Evolutionary conservation across 306 rosid species (phyloP).

Genomic region (Medicago arabica): DNA sequence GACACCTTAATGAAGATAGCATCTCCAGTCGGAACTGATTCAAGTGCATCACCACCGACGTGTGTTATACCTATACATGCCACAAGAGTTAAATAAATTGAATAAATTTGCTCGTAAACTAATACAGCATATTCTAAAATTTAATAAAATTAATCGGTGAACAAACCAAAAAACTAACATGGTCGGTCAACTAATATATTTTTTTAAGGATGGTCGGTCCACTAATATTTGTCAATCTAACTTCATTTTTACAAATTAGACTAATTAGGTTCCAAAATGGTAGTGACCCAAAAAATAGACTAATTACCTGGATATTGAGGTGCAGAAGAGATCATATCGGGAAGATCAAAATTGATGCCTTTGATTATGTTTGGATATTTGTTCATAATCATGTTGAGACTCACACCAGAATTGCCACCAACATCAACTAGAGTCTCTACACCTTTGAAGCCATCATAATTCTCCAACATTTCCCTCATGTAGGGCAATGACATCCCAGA

Average conservation of each 20-base stretch:
- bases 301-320: constrained; percentile 51
- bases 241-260: too few relatives aligned
- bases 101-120: too few relatives aligned
- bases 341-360: constrained; percentile 76
- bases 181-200: too few relatives aligned
- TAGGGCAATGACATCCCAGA: constrained; percentile 68
- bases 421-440: constrained; percentile 71
- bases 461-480: constrained; percentile 62
- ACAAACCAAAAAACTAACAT: too few relatives aligned
- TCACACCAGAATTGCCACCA: constrained; percentile 78
- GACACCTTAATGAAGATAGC: constrained; percentile 72
- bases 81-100: background rate
- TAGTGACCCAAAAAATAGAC: too few relatives aligned
- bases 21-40: constrained; percentile 60
- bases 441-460: constrained; percentile 67
- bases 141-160: too few relatives aligned
- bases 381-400: constrained; percentile 63
- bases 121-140: too few relatives aligned
- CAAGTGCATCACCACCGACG: constrained; percentile 72
- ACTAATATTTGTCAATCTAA: too few relatives aligned
- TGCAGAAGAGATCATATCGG: constrained; percentile 73
- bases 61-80: constrained; percentile 59
- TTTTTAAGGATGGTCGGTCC: too few relatives aligned
- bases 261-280: too few relatives aligned
- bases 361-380: constrained; percentile 52